phyloP scores from a whole-genome alignment of 495 filamentous ascomycete genomes.

The Sordaria brevicollis region DNA sequence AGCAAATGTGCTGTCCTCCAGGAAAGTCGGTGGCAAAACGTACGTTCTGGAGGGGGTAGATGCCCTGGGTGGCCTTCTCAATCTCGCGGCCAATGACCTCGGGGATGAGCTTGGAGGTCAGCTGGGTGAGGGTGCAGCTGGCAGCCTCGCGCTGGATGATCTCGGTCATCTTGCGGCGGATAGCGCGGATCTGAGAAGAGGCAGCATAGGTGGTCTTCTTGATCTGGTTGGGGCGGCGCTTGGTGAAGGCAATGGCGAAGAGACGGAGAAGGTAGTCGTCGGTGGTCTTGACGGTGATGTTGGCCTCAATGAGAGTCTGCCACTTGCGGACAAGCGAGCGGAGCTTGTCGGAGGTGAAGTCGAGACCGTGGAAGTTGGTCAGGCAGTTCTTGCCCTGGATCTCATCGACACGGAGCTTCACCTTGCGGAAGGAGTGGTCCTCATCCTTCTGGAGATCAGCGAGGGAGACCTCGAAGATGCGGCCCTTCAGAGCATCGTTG shows the following conservation, averaged over 20 bases:
- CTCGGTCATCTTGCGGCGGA: slow-evolving; percentile 99
- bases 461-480: slow-evolving; percentile 97
- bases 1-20: slow-evolving; percentile 3
- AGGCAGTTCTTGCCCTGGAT: slow-evolving; percentile 99
- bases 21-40: slow-evolving; percentile 21
- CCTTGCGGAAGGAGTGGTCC: slow-evolving; percentile 98
- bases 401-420: slow-evolving; percentile 97
- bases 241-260: slow-evolving; percentile 98
- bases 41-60: slow-evolving; percentile 98
- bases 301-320: slow-evolving; percentile 98
- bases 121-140: slow-evolving; percentile 85
- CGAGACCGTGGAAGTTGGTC: slow-evolving; percentile 99
- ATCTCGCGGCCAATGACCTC: slow-evolving; percentile 99
- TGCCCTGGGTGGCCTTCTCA: slow-evolving; percentile 97
- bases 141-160: slow-evolving; percentile 94
- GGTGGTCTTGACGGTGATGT: slow-evolving; percentile 98
- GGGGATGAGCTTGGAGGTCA: slow-evolving; percentile 95
- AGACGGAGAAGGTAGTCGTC: slow-evolving; percentile 98
- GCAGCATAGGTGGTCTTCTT: slow-evolving; percentile 99
- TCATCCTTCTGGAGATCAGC: slow-evolving; percentile 99
- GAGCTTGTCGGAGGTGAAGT: slow-evolving; percentile 99
- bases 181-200: slow-evolving; percentile 89
- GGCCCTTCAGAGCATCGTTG: slow-evolving; percentile 96
- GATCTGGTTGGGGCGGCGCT: slow-evolving; percentile 96
- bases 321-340: slow-evolving; percentile 98